A percentile compares a stretch with the other conserved stretches of the same genome.
These are phyloP conservation scores for Candida piceae DNA, from an alignment of 805 yeast species.

Conservation along the genomic window DNA sequence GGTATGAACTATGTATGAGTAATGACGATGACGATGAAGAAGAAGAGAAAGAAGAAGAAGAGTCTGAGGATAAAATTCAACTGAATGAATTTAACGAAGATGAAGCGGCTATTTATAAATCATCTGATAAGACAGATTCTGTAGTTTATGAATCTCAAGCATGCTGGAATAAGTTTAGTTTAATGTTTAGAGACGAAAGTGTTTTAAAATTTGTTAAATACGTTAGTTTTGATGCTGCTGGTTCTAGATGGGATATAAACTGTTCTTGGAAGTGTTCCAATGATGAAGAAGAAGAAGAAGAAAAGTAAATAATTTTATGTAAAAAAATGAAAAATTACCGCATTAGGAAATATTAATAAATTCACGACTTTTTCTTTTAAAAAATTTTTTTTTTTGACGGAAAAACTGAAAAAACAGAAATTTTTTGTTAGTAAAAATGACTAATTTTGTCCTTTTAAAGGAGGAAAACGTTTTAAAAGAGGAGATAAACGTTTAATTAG, in stretches of 20 bases:
- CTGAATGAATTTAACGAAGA: conserved; percentile 34
- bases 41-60: conserved; percentile 39
- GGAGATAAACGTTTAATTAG: too few species aligned
- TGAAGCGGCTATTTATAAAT: conserved; percentile 82
- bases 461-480: too few species aligned
- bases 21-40: conserved; percentile 41
- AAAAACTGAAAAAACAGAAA: background rate
- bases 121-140: conserved; percentile 63
- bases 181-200: conserved; percentile 77
- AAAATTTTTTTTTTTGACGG: background rate
- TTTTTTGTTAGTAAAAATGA: too few species aligned
- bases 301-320: background rate
- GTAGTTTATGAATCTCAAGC: conserved; percentile 79
- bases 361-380: background rate
- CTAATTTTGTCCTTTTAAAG: too few species aligned
- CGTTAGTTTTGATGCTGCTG: conserved; percentile 80
- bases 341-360: background rate
- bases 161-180: conserved; percentile 69
- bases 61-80: conserved; percentile 5
- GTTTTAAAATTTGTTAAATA: conserved; percentile 92
- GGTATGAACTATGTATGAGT: conserved; percentile 89
- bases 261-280: conserved; percentile 72
- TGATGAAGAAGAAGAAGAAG: conserved; percentile 39
- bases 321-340: too few species aligned
- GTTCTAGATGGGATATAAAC: conserved; percentile 87